Conservation (phyloP, 495 filamentous ascomycete species). For the Neurospora hispaniola region DNA sequence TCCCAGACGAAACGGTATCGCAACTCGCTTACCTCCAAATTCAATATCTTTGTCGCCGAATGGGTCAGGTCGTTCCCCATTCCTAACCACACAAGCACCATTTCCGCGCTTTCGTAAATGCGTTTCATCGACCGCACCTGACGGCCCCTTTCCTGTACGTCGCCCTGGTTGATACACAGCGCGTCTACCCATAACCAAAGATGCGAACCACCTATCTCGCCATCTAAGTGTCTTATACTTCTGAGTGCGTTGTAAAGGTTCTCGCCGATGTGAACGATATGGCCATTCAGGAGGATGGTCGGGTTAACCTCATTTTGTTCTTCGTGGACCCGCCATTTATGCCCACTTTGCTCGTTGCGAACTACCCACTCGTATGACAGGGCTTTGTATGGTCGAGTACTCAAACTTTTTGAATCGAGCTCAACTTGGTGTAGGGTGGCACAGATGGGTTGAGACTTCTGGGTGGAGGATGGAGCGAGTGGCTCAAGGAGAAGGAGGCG, state of each 20-base stretch:
- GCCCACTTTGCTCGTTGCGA: background rate
- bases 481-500: background rate
- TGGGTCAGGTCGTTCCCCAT: fast-evolving
- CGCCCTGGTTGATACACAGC: background rate
- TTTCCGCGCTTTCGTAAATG: background rate
- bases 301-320: background rate
- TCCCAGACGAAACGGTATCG: no score
- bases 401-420: background rate
- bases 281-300: background rate
- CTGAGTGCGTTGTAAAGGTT: background rate
- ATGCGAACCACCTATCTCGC: no score
- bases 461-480: background rate
- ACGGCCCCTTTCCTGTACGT: background rate
- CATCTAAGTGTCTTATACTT: background rate
- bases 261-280: background rate
- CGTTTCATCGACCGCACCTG: conserved; percentile 3
- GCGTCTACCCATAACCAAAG: background rate
- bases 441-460: background rate
- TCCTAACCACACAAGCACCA: conserved; percentile 3
- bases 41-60: background rate
- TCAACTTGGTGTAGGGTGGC: background rate
- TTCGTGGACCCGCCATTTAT: background rate
- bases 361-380: background rate
- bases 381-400: background rate
- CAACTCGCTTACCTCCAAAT: background rate